Percentiles rank a stretch among this genome's conserved stretches.
These are phyloP conservation scores for Wickerhamiella qilinensis DNA, from an alignment of 805 yeast species.

Conservation along the genomic window DNA sequence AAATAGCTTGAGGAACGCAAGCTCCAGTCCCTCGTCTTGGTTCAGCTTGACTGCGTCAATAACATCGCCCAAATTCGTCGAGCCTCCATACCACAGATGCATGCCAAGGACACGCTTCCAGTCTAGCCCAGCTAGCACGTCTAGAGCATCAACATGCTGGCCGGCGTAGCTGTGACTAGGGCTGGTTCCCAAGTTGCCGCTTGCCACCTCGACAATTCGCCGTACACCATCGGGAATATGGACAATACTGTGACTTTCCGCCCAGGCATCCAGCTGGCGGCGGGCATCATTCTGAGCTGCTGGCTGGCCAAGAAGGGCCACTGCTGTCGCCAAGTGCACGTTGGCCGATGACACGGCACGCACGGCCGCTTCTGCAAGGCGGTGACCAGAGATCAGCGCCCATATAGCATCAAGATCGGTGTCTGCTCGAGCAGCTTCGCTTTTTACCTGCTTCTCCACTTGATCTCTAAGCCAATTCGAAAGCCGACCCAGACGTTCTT, in stretches of 20 bases:
- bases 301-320: slow-evolving; percentile 54
- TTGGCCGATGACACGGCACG: slow-evolving; percentile 46
- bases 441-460: slow-evolving; percentile 24
- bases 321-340: slow-evolving; percentile 50
- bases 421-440: slow-evolving; percentile 17
- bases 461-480: slow-evolving; percentile 40
- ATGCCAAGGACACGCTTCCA: slow-evolving; percentile 54
- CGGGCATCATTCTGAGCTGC: slow-evolving; percentile 39
- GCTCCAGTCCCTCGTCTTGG: slow-evolving; percentile 5
- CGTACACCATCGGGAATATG: slow-evolving; percentile 38
- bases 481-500: slow-evolving; percentile 20
- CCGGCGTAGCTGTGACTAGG: slow-evolving; percentile 9
- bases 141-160: slow-evolving; percentile 9
- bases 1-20: slow-evolving; percentile 9
- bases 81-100: slow-evolving; percentile 41
- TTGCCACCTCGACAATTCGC: slow-evolving; percentile 47
- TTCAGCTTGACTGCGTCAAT: slow-evolving; percentile 3
- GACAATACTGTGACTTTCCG: slow-evolving; percentile 24
- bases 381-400: slow-evolving; percentile 29
- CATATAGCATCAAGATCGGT: slow-evolving; percentile 34
- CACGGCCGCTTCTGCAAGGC: slow-evolving; percentile 44
- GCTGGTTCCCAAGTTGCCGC: slow-evolving; percentile 26
- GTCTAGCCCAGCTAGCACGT: slow-evolving; percentile 29
- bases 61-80: slow-evolving; percentile 1
- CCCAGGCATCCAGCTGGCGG: slow-evolving; percentile 56